Evolutionary conservation across 768 basidiomycete species (phyloP).

Genomic region (Amanita polypyramis): DNA sequence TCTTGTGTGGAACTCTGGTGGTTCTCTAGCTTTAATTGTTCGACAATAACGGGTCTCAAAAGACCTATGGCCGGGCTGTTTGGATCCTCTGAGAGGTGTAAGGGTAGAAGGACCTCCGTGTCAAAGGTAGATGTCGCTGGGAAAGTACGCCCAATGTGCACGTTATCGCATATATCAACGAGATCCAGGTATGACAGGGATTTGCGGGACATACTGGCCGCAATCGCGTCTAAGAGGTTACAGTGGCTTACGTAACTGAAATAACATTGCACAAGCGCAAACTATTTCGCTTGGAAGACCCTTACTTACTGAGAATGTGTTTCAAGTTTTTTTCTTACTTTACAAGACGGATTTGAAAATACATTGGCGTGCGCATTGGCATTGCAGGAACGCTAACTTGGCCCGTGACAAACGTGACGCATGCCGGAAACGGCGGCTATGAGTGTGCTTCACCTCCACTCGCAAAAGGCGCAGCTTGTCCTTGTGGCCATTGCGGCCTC

Average conservation of each 20-base stretch:
- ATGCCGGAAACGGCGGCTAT: constrained; percentile 9
- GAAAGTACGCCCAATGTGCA: constrained; percentile 25
- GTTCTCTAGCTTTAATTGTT: constrained; percentile 44
- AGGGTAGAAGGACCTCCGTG: constrained; percentile 40
- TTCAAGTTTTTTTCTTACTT: background rate
- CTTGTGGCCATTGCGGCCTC: constrained; percentile 58
- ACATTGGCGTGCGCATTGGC: background rate
- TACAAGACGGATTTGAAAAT: background rate
- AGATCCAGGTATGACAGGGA: constrained; percentile 47
- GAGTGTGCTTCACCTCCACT: constrained; percentile 27
- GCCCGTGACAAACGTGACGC: background rate
- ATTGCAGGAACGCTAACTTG: background rate
- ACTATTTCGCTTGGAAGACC: no score
- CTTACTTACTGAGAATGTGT: no score
- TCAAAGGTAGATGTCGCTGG: constrained; percentile 20
- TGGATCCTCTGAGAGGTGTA: constrained; percentile 39
- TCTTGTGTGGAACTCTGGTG: constrained; percentile 18
- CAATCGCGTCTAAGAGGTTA: background rate
- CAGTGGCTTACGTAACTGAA: background rate
- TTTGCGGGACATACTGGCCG: background rate
- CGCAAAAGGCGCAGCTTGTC: constrained; percentile 57
- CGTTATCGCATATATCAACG: constrained; percentile 66
- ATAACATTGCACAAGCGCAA: no score
- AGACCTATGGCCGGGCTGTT: constrained; percentile 51
- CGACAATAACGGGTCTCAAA: constrained; percentile 45